phyloP scores from a whole-genome alignment of 2,329 filamentous ascomycete species.

The Apiospora malaysiana region DNA sequence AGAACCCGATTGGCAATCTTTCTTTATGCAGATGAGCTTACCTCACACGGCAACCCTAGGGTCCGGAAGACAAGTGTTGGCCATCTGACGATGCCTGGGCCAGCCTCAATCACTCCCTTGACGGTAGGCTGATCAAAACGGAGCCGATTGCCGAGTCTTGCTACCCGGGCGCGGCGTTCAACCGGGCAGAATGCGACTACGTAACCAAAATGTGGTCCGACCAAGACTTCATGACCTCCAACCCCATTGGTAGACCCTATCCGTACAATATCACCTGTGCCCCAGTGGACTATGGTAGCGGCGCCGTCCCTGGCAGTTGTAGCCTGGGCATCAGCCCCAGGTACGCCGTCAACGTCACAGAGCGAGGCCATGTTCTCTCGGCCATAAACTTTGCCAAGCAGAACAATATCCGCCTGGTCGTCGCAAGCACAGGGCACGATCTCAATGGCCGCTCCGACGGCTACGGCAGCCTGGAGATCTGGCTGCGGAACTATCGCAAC shows the following conservation, averaged over 20 bases:
- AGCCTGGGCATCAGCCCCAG: constrained; percentile 31
- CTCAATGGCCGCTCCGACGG: constrained; percentile 47
- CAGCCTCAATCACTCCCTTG: constrained; percentile 20
- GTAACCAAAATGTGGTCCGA: constrained; percentile 34
- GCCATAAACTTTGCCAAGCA: constrained; percentile 26
- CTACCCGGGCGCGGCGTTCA: constrained; percentile 32
- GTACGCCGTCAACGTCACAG: constrained; percentile 35
- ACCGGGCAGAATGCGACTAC: constrained; percentile 30
- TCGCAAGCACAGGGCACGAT: constrained; percentile 52
- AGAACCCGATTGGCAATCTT: not conserved
- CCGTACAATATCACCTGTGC: constrained; percentile 39
- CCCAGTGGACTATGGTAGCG: constrained; percentile 31
- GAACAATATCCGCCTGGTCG: constrained; percentile 46
- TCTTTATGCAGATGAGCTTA: not conserved
- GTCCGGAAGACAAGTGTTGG: not conserved
- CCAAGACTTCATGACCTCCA: constrained; percentile 34
- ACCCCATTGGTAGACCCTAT: constrained; percentile 34
- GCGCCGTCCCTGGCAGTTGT: constrained; percentile 28
- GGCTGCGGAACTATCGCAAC: constrained; percentile 45
- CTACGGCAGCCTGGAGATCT: constrained; percentile 43
- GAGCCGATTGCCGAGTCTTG: constrained; percentile 35
- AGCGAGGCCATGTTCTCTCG: constrained; percentile 26
- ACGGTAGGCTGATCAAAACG: constrained; percentile 33
- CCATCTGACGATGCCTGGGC: not conserved
- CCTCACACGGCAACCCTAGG: not conserved